Percentiles rank a stretch among this genome's conserved stretches.
These are phyloP conservation scores for Populus tremula DNA, from an alignment of 345 rosid genomes.

Conservation along the genomic window DNA sequence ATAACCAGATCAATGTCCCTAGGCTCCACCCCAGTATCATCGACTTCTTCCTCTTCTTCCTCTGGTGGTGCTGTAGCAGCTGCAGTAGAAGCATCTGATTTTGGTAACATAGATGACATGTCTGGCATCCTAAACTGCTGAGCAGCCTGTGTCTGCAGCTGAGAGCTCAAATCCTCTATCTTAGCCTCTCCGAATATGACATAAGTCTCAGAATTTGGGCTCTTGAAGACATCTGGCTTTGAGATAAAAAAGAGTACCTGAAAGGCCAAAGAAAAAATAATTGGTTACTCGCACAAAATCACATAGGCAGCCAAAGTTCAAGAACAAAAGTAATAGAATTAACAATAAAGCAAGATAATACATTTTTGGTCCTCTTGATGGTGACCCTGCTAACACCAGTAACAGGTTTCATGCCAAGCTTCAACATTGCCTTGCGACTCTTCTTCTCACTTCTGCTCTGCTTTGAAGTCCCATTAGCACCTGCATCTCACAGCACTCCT, in stretches of 20 bases:
- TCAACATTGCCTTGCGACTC: slow-evolving; percentile 79
- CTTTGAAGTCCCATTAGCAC: slow-evolving; percentile 66
- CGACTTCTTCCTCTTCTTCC: slow-evolving; percentile 77
- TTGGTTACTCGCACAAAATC: not conserved
- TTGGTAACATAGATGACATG: slow-evolving; percentile 49
- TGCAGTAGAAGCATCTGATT: slow-evolving; percentile 46
- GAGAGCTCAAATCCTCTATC: slow-evolving; percentile 90
- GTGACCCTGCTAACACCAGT: slow-evolving; percentile 78
- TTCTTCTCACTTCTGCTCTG: slow-evolving; percentile 91
- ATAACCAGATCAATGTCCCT: slow-evolving; percentile 80
- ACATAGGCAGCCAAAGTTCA: not conserved
- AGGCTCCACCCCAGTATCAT: slow-evolving; percentile 69
- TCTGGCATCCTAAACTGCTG: slow-evolving; percentile 89
- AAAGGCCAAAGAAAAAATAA: slow-evolving; percentile 9
- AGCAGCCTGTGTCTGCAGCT: slow-evolving; percentile 86
- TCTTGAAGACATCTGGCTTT: slow-evolving; percentile 84
- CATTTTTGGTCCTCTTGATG: slow-evolving; percentile 80
- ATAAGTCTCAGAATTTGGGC: slow-evolving; percentile 83
- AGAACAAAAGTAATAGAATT: slow-evolving; percentile 7
- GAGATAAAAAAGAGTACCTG: slow-evolving; percentile 81
- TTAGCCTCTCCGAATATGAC: slow-evolving; percentile 87
- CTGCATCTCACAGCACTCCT: slow-evolving; percentile 34
- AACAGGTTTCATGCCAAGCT: slow-evolving; percentile 83
- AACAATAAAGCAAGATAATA: slow-evolving; percentile 13
- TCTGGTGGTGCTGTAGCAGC: slow-evolving; percentile 38